phyloP scores from a whole-genome alignment of 2,329 filamentous ascomycete species.

The Elsinoe arachidis region DNA sequence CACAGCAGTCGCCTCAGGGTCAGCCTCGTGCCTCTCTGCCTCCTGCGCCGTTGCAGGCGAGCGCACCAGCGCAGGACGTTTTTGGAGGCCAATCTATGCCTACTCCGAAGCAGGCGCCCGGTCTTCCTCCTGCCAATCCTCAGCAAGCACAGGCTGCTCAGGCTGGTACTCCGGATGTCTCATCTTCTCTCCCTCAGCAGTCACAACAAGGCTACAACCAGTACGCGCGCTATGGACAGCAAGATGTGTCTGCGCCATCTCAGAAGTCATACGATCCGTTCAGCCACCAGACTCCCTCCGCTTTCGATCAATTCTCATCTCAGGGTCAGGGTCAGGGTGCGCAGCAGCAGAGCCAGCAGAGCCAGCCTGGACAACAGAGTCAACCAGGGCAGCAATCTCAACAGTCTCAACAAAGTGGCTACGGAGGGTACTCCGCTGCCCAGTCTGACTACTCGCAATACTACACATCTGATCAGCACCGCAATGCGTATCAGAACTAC shows the following conservation, averaged over 20 bases:
- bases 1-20: slow-evolving; percentile 81
- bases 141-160: slow-evolving; percentile 32
- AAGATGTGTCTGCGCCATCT: slow-evolving; percentile 41
- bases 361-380: slow-evolving; percentile 48
- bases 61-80: slow-evolving; percentile 31
- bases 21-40: slow-evolving; percentile 81
- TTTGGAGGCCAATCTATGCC: slow-evolving; percentile 33
- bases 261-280: slow-evolving; percentile 88
- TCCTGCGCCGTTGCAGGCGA: slow-evolving; percentile 49
- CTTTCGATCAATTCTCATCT: slow-evolving; percentile 40
- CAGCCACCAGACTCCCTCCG: slow-evolving; percentile 57
- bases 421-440: slow-evolving; percentile 62
- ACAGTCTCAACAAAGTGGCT: slow-evolving; percentile 47
- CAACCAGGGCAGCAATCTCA: slow-evolving; percentile 48
- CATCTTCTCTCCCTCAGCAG: slow-evolving; percentile 47
- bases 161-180: slow-evolving; percentile 35
- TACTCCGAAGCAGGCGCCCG: slow-evolving; percentile 52
- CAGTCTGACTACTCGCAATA: slow-evolving; percentile 76
- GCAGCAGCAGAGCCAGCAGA: slow-evolving; percentile 32
- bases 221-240: slow-evolving; percentile 61
- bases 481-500: slow-evolving; percentile 63
- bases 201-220: slow-evolving; percentile 48
- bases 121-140: slow-evolving; percentile 52
- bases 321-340: slow-evolving; percentile 47
- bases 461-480: slow-evolving; percentile 68